Base-by-base conservation (phyloP, 805 yeast species). In the Naumovozyma castellii region DNA sequence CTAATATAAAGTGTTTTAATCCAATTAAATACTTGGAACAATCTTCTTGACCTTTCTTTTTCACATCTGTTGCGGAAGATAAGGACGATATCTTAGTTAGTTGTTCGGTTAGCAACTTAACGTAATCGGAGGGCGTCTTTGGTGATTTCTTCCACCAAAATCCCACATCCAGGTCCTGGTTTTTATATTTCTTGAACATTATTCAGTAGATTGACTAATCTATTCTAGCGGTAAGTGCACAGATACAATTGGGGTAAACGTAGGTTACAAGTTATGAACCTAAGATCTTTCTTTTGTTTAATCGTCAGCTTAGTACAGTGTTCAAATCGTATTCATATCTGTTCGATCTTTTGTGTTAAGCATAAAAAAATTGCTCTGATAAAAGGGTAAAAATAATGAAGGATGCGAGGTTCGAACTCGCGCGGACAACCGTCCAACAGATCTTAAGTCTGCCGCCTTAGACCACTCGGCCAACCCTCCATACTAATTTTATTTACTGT, bases 121-220 rank as follows among this genome's bases (percentile, higher is more conserved):
- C 81, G 43, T 87, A 72, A 54, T 90, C 98, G 15, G 75, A 74
- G 2, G 96, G 94, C 1, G 95, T 79, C 60, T 86, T 87, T 8
- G 94, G 95, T 55, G 80, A 84, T 54, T 95, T 73, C 48, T 86
- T 84, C 71, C 92, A 90, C 51, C 92, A 68, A 54, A 90, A 90
- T 10, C 96, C 83, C 96, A 88, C 86, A 38, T 50, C 59, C 34
- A 56, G 36, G 34, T 54, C 59, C 36, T 56, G 58, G 33, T 50
- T 54, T 42, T 51, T 53, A 43, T 54, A 53, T 37, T 56, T 54
- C 44, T 54, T 56, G 35, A 54, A 54, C 58, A 54, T 56, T 31
- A 8, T n/a, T n/a, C n/a, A n/a, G n/a, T 32, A n/a, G n/a, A n/a
- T n/a, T n/a, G n/a, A n/a, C n/a, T n/a, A 14, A 4, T n/a, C 18